Base-by-base conservation (phyloP, 2,329 filamentous ascomycete species). In the Fusarium fujikuroi region DNA sequence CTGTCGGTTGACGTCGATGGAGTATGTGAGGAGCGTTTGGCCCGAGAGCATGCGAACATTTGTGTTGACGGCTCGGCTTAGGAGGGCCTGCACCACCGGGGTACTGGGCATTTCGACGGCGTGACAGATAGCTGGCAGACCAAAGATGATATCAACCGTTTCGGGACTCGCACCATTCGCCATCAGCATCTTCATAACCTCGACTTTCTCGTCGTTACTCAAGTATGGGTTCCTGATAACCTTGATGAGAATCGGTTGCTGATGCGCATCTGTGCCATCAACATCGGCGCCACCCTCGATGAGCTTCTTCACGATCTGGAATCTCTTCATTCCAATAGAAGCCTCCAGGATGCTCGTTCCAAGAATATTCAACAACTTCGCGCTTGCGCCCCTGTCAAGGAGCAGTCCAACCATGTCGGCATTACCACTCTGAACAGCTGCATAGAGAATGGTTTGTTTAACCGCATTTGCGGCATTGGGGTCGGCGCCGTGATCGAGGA, bases 41-140 rank as follows among this genome's bases (percentile, higher is more conserved):
- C 63, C 65, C 0, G 63, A 49, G 3, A 68, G 10, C 63, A 68
- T 68, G 6, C 65, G 63, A 1, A 68, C 47, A 3, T 68, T 68
- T 9, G 65, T 68, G 18, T 53, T 44, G 4, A 32, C 34, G 2
- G 30, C 54, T 19, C 36, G 63, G 10, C 30, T 30, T 2, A 68
- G 36, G 4, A 68, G 23, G 9, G 60, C 65, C 21, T 68, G 46
- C 1, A 68, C 63, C 2, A 68, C 32, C 1, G 11, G 21, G 1
- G 54, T 28, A 1, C 46, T 68, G 2, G 63, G 42, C 39, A 60
- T 54, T 30, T 68, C 65, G 1, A 68, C 63, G 9, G 65, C 65
- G 11, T 68, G 65, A 5, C 63, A 68, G 7, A 68, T 61, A 9
- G 56, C 63, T 7, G 65, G 65, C 0, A 68, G 30, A 2, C 65